Percentiles rank a stretch among this genome's conserved stretches.
phyloP scores from a whole-genome alignment of 768 basidiomycete genomes.

The Boletus sp. region DNA sequence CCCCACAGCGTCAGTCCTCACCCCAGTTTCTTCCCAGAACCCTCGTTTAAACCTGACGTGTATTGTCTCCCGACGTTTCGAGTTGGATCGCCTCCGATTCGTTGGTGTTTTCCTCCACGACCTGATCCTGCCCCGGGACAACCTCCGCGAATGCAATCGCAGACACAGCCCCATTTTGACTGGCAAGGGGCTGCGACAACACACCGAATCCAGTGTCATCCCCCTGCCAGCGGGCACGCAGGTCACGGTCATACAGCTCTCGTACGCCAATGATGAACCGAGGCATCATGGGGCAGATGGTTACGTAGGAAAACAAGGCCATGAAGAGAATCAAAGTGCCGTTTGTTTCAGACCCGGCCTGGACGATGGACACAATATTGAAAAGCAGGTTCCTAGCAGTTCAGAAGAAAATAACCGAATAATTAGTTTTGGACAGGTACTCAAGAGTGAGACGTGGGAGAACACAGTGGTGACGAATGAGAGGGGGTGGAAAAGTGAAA shows the following conservation, averaged over 20 bases:
- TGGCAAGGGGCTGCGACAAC: not conserved
- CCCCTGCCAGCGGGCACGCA: not conserved
- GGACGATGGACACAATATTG: too few species aligned
- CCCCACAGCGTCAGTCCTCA: not conserved
- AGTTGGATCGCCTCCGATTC: not conserved
- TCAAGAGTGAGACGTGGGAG: too few species aligned
- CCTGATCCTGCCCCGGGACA: not conserved
- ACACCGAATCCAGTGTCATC: constrained; percentile 6
- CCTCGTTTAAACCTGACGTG: not conserved
- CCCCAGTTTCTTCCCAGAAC: not conserved
- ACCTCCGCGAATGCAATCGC: not conserved
- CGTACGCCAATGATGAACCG: constrained; percentile 11
- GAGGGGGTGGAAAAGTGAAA: too few species aligned
- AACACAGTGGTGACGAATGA: too few species aligned
- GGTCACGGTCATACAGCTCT: not conserved
- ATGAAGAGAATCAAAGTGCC: not conserved
- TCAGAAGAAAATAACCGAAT: too few species aligned
- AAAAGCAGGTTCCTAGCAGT: too few species aligned
- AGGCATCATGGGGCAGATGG: not conserved
- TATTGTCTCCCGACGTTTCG: not conserved
- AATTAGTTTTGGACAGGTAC: too few species aligned
- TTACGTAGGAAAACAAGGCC: not conserved
- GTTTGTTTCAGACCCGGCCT: too few species aligned
- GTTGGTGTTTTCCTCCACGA: not conserved
- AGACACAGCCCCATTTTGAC: not conserved